These are phyloP conservation scores for Sphaceloma murrayae DNA, from an alignment of 2,329 filamentous ascomycete genomes.

Conservation along the genomic window DNA sequence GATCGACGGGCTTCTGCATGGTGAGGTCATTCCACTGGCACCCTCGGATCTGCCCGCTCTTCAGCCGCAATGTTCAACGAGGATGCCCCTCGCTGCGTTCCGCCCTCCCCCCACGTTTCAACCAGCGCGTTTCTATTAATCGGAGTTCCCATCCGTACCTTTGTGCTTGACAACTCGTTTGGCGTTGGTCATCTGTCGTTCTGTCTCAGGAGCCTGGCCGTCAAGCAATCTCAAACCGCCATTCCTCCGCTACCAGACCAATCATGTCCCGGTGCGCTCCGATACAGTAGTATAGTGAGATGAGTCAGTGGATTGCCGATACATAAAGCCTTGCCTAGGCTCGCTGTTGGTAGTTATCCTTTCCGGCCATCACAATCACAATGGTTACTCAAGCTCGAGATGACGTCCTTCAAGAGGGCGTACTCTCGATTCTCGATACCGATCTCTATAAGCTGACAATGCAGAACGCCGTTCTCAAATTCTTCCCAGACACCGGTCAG, in stretches of 20 bases:
- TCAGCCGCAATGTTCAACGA: constrained; percentile 4
- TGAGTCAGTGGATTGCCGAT: constrained; percentile 1
- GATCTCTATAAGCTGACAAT: constrained; percentile 95
- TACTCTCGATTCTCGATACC: constrained; percentile 41
- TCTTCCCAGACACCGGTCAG: constrained; percentile 60
- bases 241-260: constrained; percentile 7
- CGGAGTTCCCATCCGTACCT: not conserved
- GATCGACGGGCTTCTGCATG: not conserved
- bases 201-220: constrained; percentile 1
- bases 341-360: not conserved
- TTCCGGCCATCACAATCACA: not conserved
- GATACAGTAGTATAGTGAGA: constrained; percentile 9
- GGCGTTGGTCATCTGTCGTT: constrained; percentile 5
- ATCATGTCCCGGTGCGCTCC: constrained; percentile 3
- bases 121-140: not conserved
- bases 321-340: not conserved
- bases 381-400: constrained; percentile 16
- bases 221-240: not conserved
- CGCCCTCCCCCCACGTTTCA: constrained; percentile 1
- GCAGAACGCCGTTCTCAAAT: constrained; percentile 93
- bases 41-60: constrained; percentile 9
- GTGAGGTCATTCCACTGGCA: not conserved
- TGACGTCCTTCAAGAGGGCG: constrained; percentile 29
- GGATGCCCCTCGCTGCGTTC: constrained; percentile 2
- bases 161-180: constrained; percentile 2